phyloP scores from a whole-genome alignment of 2,329 filamentous ascomycete species.

The Beauveria bassiana region DNA sequence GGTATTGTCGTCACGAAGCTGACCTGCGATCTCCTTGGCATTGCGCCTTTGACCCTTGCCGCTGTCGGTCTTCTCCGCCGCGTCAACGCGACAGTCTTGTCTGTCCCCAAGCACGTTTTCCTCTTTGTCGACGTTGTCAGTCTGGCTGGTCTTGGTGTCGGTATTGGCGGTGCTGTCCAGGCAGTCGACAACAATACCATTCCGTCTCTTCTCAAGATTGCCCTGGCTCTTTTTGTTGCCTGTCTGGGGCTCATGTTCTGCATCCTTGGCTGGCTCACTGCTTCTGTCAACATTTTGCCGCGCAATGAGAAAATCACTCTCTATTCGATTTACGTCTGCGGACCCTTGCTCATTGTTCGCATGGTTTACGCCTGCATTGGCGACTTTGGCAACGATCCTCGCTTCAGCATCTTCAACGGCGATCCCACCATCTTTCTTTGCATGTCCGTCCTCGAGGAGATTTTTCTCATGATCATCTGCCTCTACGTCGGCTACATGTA shows the following conservation, averaged over 20 bases:
- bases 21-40: slow-evolving; percentile 14
- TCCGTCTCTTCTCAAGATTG: slow-evolving; percentile 9
- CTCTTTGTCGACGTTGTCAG: slow-evolving; percentile 7
- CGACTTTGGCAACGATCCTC: slow-evolving; percentile 10
- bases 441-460: slow-evolving; percentile 14
- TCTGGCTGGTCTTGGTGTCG: slow-evolving; percentile 11
- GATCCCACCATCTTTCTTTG: slow-evolving; percentile 13
- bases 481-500: slow-evolving; percentile 12
- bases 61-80: slow-evolving; percentile 11
- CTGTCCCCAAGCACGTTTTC: slow-evolving; percentile 2
- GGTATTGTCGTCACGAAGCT: slow-evolving; percentile 11
- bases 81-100: slow-evolving; percentile 6
- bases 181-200: slow-evolving; percentile 10
- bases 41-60: slow-evolving; percentile 13
- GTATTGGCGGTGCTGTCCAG: slow-evolving; percentile 11
- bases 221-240: slow-evolving; percentile 13
- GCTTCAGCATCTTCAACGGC: slow-evolving; percentile 13
- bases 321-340: slow-evolving; percentile 9
- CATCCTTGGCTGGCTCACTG: slow-evolving; percentile 8
- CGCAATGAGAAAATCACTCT: slow-evolving; percentile 11
- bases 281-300: background rate
- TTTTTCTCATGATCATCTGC: slow-evolving; percentile 12
- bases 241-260: slow-evolving; percentile 12
- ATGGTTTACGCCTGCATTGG: slow-evolving; percentile 13
- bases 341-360: slow-evolving; percentile 13